These are phyloP conservation scores for Leccinum subgranulosum DNA, from an alignment of 768 basidiomycete species.

Conservation along the genomic window DNA sequence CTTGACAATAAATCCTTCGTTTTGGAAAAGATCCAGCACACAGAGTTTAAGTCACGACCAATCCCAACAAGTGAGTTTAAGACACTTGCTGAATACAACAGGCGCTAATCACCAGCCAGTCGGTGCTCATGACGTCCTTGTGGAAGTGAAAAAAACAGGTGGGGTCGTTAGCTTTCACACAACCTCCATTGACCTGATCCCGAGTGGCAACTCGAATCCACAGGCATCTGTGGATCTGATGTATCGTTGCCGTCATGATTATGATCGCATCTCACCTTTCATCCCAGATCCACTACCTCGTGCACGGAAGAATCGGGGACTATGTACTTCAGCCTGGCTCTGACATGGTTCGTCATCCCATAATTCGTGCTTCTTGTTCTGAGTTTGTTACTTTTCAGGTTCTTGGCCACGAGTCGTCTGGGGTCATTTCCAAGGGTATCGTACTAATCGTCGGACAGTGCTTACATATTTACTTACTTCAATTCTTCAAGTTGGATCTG, in stretches of 20 bases:
- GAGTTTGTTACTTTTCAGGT: slow-evolving; percentile 46
- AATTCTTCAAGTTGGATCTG: slow-evolving; percentile 56
- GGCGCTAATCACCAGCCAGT: slow-evolving; percentile 38
- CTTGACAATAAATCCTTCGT: slow-evolving; percentile 76
- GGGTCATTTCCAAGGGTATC: slow-evolving; percentile 66
- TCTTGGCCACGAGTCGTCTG: slow-evolving; percentile 92
- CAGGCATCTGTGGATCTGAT: slow-evolving; percentile 92
- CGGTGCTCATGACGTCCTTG: slow-evolving; percentile 72
- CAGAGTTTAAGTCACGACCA: slow-evolving; percentile 70
- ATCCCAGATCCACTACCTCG: slow-evolving; percentile 69
- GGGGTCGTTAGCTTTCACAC: slow-evolving; percentile 16
- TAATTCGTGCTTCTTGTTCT: background rate
- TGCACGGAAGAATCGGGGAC: slow-evolving; percentile 76
- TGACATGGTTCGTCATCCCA: slow-evolving; percentile 59
- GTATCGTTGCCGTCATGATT: slow-evolving; percentile 34
- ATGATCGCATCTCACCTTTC: slow-evolving; percentile 4
- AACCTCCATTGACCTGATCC: slow-evolving; percentile 10
- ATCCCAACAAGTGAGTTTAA: slow-evolving; percentile 60
- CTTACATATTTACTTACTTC: background rate
- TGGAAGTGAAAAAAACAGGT: slow-evolving; percentile 93
- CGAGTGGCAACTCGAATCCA: background rate
- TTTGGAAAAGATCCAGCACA: slow-evolving; percentile 61
- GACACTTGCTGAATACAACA: background rate
- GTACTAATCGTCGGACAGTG: background rate
- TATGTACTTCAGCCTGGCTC: slow-evolving; percentile 62